phyloP scores from a whole-genome alignment of 2,329 filamentous ascomycete genomes.

The Aspergillus tamarii region DNA sequence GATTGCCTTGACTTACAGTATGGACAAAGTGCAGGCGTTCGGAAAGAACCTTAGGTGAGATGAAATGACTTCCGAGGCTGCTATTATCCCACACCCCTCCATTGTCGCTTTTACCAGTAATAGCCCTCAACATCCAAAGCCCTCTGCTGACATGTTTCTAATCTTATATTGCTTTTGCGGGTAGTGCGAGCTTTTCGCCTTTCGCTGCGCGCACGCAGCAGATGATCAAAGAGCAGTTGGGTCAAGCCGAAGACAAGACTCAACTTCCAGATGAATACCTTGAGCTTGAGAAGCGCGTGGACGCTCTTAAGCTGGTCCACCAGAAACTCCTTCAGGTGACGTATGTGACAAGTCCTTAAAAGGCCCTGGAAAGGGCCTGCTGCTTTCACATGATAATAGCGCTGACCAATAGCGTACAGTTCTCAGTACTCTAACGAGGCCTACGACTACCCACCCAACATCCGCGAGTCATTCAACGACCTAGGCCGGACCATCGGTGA shows the following conservation, averaged over 20 bases:
- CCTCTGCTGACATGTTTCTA: constrained; percentile 37
- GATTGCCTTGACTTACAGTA: constrained; percentile 36
- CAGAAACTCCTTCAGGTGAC: constrained; percentile 97
- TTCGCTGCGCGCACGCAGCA: constrained; percentile 94
- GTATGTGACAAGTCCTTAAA: constrained; percentile 58
- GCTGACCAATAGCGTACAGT: constrained; percentile 49
- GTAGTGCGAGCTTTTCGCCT: constrained; percentile 81
- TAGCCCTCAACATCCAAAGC: constrained; percentile 8
- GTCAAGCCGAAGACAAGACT: constrained; percentile 95
- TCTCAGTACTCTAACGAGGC: constrained; percentile 89
- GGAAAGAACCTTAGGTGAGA: constrained; percentile 71
- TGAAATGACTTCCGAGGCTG: constrained; percentile 19
- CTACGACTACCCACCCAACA: constrained; percentile 94
- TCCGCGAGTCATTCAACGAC: constrained; percentile 96
- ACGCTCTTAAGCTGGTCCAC: constrained; percentile 95
- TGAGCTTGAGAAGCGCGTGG: constrained; percentile 96
- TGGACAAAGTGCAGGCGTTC: constrained; percentile 72
- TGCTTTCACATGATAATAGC: not conserved
- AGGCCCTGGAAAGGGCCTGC: not conserved
- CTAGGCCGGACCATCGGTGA: constrained; percentile 93
- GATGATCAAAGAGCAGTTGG: constrained; percentile 96
- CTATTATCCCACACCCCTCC: constrained; percentile 5
- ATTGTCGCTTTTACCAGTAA: constrained; percentile 10
- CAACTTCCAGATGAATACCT: constrained; percentile 97
- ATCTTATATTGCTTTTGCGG: constrained; percentile 51